Evolutionary conservation across 176 grass and related monocot species (phyloP).

Genomic region (Calamus simplicifolius): DNA sequence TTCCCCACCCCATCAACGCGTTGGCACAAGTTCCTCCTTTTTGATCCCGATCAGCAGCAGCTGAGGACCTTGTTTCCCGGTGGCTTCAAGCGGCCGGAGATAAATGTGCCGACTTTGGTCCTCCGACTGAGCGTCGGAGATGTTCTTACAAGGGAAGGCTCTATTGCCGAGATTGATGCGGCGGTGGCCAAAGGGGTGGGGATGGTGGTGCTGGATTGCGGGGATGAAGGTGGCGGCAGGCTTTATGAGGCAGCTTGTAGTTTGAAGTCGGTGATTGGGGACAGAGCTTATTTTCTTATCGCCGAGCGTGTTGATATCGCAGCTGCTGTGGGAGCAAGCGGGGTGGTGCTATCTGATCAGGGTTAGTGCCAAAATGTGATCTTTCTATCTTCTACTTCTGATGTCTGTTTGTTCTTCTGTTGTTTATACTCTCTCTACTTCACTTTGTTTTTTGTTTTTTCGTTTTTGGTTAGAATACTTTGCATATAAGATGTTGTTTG

Average conservation of each 20-base stretch:
- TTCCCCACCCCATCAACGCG: slow-evolving; percentile 1
- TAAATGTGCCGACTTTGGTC: slow-evolving; percentile 62
- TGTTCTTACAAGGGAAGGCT: slow-evolving; percentile 24
- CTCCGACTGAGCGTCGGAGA: slow-evolving; percentile 51
- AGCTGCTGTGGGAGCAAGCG: slow-evolving; percentile 70
- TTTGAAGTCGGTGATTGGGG: slow-evolving; percentile 62
- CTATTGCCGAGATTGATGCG: slow-evolving; percentile 18
- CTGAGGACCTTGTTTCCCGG: slow-evolving; percentile 72
- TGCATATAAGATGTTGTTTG: no score
- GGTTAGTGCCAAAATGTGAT: slow-evolving; percentile 39
- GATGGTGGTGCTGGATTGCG: slow-evolving; percentile 74
- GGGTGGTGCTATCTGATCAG: slow-evolving; percentile 80
- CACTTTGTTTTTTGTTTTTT: no score
- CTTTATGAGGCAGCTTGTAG: slow-evolving; percentile 79
- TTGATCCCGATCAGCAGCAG: slow-evolving; percentile 20
- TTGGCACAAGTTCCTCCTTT: slow-evolving; percentile 13
- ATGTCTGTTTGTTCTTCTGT: slow-evolving; percentile 5
- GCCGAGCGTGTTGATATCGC: slow-evolving; percentile 88
- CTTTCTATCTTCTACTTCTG: background rate
- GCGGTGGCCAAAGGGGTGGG: slow-evolving; percentile 49
- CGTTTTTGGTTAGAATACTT: no score
- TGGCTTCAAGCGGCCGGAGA: slow-evolving; percentile 90
- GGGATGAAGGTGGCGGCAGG: slow-evolving; percentile 52
- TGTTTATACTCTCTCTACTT: background rate
- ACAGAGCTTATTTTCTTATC: slow-evolving; percentile 72